Evolutionary conservation across 345 rosid species (phyloP).

Genomic region (Rhizophora mangle): DNA sequence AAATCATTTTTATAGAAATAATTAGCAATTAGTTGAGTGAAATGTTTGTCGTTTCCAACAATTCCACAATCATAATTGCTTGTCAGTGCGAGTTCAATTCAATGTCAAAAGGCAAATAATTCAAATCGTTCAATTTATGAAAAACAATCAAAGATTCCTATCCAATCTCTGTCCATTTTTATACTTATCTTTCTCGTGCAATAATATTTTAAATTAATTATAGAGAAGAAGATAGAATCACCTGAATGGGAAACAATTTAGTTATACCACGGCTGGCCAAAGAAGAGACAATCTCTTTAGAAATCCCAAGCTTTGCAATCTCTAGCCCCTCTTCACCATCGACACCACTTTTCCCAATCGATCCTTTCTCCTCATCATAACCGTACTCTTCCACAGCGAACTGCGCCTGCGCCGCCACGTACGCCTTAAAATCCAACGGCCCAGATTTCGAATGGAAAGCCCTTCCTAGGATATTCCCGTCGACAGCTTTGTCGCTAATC

Average conservation of each 20-base stretch:
- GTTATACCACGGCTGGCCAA: conserved; percentile 58
- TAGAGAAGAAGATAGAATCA: conserved; percentile 3
- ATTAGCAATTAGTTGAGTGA: too few species aligned
- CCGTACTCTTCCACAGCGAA: conserved; percentile 51
- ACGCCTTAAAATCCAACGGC: conserved; percentile 47
- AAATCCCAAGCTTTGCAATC: conserved; percentile 62
- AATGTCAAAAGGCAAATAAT: too few species aligned
- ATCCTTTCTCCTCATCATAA: conserved; percentile 38
- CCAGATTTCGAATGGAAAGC: conserved; percentile 50
- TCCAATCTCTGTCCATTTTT: too few species aligned
- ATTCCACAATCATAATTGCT: too few species aligned
- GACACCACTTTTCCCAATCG: conserved; percentile 6
- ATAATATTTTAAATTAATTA: too few species aligned
- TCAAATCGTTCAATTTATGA: too few species aligned
- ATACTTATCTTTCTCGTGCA: too few species aligned
- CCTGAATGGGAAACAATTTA: conserved; percentile 93
- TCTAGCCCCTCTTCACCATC: conserved; percentile 62
- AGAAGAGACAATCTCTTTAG: conserved; percentile 67
- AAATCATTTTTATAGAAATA: too few species aligned
- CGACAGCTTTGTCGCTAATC: not conserved
- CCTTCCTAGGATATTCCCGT: conserved; percentile 13
- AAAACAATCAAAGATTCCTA: too few species aligned
- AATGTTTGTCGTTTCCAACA: too few species aligned
- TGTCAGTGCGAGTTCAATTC: too few species aligned
- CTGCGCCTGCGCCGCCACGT: conserved; percentile 37